These are phyloP conservation scores for Aspergillus texensis DNA, from an alignment of 2,329 filamentous ascomycete species.

Conservation along the genomic window DNA sequence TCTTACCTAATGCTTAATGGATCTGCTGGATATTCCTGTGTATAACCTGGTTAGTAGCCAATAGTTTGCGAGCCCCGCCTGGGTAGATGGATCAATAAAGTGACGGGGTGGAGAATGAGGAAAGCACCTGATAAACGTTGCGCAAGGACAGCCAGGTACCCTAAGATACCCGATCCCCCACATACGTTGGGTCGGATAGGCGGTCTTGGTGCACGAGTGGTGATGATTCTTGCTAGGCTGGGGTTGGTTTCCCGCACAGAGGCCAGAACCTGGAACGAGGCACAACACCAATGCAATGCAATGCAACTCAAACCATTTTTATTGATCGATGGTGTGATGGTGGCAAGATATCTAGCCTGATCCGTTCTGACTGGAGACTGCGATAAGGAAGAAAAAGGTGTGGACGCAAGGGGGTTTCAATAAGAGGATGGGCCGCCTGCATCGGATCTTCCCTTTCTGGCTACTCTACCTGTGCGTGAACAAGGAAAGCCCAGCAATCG, in stretches of 20 bases:
- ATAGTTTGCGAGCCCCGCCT: background rate
- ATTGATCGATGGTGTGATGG: slow-evolving; percentile 19
- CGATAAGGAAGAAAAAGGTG: slow-evolving; percentile 10
- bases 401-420: slow-evolving; percentile 25
- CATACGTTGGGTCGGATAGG: slow-evolving; percentile 10
- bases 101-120: slow-evolving; percentile 21
- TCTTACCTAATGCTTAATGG: background rate
- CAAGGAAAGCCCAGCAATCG: slow-evolving; percentile 8
- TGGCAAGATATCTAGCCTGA: slow-evolving; percentile 7
- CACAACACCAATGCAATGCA: slow-evolving; percentile 25
- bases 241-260: slow-evolving; percentile 12
- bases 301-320: slow-evolving; percentile 27
- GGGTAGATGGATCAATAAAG: slow-evolving; percentile 20
- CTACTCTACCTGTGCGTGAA: slow-evolving; percentile 10
- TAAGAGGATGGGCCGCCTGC: slow-evolving; percentile 13
- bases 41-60: background rate
- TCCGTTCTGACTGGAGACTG: slow-evolving; percentile 14
- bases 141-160: slow-evolving; percentile 10
- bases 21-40: background rate
- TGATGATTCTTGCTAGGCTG: slow-evolving; percentile 11
- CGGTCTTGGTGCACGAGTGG: slow-evolving; percentile 19
- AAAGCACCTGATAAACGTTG: slow-evolving; percentile 9
- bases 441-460: slow-evolving; percentile 13
- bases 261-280: slow-evolving; percentile 14
- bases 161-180: slow-evolving; percentile 10